Conservation (phyloP, 2,329 filamentous ascomycete species). For the Botryotinia calthae region DNA sequence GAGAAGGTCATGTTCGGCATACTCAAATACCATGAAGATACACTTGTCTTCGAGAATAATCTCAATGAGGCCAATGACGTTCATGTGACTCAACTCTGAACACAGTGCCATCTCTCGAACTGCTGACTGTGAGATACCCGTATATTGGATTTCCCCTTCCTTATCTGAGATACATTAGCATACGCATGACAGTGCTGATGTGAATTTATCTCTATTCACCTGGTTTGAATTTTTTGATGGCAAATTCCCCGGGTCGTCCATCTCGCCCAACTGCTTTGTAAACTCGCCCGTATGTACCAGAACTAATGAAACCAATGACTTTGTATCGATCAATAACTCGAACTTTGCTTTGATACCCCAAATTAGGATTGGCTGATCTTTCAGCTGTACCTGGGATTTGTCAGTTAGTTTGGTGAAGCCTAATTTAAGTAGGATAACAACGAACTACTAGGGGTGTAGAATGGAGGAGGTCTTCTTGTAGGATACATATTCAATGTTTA, state of each 20-base stretch:
- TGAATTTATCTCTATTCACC: conserved; percentile 27
- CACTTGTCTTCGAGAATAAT: conserved; percentile 98
- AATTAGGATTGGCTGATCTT: conserved; percentile 44
- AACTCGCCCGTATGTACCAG: conserved; percentile 94
- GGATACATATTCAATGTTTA: conserved; percentile 33
- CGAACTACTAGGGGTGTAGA: conserved; percentile 37
- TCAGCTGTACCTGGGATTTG: conserved; percentile 51
- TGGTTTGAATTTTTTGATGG: conserved; percentile 83
- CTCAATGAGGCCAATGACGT: conserved; percentile 87
- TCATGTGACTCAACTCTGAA: conserved; percentile 82
- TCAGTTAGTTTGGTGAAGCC: conserved; percentile 32
- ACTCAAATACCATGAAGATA: conserved; percentile 99
- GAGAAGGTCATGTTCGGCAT: conserved; percentile 93
- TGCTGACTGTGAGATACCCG: conserved; percentile 94
- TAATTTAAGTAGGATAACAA: conserved; percentile 36
- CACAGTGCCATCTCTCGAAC: conserved; percentile 97
- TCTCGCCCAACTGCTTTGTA: conserved; percentile 87
- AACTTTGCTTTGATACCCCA: conserved; percentile 71
- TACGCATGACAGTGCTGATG: neutral
- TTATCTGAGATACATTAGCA: conserved; percentile 58
- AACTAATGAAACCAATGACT: conserved; percentile 97
- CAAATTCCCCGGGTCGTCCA: conserved; percentile 77
- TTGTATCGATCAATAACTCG: conserved; percentile 91
- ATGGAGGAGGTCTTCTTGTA: conserved; percentile 28
- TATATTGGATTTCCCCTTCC: conserved; percentile 95